Percentiles rank a stretch among this genome's conserved stretches.
These are phyloP conservation scores for Geotrichum candidum DNA, from an alignment of 1,139 yeast species.

Conservation along the genomic window DNA sequence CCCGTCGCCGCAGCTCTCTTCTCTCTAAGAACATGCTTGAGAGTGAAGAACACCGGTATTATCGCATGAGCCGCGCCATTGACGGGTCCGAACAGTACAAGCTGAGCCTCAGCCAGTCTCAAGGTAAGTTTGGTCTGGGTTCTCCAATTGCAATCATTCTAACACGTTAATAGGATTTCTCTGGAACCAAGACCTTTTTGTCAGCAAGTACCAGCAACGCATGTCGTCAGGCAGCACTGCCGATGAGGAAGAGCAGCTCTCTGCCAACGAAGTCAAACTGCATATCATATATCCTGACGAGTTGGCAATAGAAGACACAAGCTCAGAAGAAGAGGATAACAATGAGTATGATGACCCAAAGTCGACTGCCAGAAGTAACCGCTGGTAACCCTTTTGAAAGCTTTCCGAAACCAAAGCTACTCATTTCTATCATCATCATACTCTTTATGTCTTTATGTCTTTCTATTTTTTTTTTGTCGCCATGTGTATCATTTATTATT, in stretches of 20 bases:
- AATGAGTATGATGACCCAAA: not conserved
- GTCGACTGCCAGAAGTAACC: not conserved
- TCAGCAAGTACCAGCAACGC: slow-evolving; percentile 8
- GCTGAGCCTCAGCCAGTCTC: slow-evolving; percentile 13
- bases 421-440: no score
- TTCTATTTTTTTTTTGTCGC: no score
- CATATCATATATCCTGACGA: not conserved
- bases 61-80: slow-evolving; percentile 11
- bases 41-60: slow-evolving; percentile 13
- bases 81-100: slow-evolving; percentile 11
- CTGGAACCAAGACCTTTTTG: slow-evolving; percentile 16
- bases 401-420: no score
- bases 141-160: not conserved
- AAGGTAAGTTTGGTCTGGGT: not conserved
- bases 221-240: not conserved
- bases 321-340: not conserved
- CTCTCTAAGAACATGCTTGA: slow-evolving; percentile 13
- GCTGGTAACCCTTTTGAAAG: not conserved
- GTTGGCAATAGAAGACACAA: not conserved
- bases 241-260: not conserved
- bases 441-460: no score
- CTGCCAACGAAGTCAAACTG: not conserved
- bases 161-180: slow-evolving; percentile 4
- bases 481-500: no score
- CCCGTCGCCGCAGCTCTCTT: not conserved